Base-by-base conservation (phyloP, 345 rosid genomes). In the Salix udensis region DNA sequence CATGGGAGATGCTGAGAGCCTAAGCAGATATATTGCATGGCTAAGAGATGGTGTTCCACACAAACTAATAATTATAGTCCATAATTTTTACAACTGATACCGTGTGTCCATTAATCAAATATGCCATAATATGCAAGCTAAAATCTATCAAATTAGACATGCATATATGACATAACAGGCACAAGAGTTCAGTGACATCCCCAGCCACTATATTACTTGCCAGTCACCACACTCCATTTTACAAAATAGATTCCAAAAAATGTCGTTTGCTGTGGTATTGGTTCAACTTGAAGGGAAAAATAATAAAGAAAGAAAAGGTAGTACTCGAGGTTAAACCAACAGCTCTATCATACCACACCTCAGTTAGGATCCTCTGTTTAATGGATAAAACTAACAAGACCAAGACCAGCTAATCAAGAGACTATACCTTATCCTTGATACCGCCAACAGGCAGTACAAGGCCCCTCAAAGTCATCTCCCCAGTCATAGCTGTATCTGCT, bases 401-500 rank as follows among this genome's bases (percentile, higher is more conserved):
- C 14, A 83, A 62, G 44, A 71, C 9, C 23, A 69, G 67, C 21
- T 53, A 37, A 74, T 12, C 21, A 77, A 39, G 68, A 19, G 16
- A 19, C 44, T 31, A 53, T 81, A 91, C 99, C 97, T 96, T 96
- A 68, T 96, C 99, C 88, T 96, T 96, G 78, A 96, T 77, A 68
- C 99, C 99, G 34, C 99, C 99, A 81, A 96, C 99, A 30, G 99
- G 99, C 73, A 96, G 87, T 55, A 96, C 94, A 39, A 96, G 97
- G 73, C 99, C 99, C 83, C 98, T 87, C 88, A 96, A 80, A 55
- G 99, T 96, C 92, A 93, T 96, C 85, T 96, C 99, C 60, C 99
- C 99, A 0, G 99, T 96, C 99, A 96, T 96, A 81, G 99, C 98
- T 68, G 99, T 96, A 84, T 93, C 98, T 77, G 97, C 94, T 87